Percentiles rank a stretch among this genome's conserved stretches.
Conservation (phyloP, 2,329 filamentous ascomycete species). For the Chrysosporium queenslandicum region DNA sequence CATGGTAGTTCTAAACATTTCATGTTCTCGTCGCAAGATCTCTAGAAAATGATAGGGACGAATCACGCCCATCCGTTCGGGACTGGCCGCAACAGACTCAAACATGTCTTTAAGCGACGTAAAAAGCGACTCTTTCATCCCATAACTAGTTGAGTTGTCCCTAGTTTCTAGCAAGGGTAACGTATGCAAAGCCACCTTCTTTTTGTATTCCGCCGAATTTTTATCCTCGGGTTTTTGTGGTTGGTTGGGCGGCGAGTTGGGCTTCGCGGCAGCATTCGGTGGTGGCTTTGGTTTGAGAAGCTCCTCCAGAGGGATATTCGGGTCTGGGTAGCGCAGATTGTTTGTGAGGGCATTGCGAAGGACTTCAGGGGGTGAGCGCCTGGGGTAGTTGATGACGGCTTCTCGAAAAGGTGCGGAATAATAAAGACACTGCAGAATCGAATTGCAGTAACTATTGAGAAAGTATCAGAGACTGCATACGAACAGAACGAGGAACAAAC, state of each 20-base stretch:
- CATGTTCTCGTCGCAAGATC: conserved; percentile 85
- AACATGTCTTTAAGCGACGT: conserved; percentile 95
- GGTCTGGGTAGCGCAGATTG: conserved; percentile 50
- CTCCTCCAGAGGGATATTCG: conserved; percentile 45
- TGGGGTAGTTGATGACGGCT: conserved; percentile 84
- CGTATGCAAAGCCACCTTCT: conserved; percentile 82
- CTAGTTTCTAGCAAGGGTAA: conserved; percentile 80
- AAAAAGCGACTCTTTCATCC: conserved; percentile 91
- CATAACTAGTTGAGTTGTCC: conserved; percentile 69
- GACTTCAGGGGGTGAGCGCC: conserved; percentile 57
- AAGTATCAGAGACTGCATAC: neutral
- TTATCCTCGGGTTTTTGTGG: conserved; percentile 75
- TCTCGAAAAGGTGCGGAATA: conserved; percentile 91
- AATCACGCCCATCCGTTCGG: conserved; percentile 75
- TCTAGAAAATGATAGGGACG: conserved; percentile 90
- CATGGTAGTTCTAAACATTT: conserved; percentile 95
- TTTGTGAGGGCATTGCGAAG: conserved; percentile 47
- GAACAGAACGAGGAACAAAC: conserved; percentile 21
- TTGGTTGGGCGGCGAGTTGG: conserved; percentile 24
- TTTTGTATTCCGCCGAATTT: conserved; percentile 94
- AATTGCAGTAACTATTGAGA: conserved; percentile 79
- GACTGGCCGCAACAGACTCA: conserved; percentile 71
- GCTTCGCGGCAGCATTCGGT: conserved; percentile 17
- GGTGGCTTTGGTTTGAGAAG: conserved; percentile 34
- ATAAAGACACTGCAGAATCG: conserved; percentile 92